phyloP scores from a whole-genome alignment of 2,329 filamentous ascomycete species.

The Penicillium sp. region DNA sequence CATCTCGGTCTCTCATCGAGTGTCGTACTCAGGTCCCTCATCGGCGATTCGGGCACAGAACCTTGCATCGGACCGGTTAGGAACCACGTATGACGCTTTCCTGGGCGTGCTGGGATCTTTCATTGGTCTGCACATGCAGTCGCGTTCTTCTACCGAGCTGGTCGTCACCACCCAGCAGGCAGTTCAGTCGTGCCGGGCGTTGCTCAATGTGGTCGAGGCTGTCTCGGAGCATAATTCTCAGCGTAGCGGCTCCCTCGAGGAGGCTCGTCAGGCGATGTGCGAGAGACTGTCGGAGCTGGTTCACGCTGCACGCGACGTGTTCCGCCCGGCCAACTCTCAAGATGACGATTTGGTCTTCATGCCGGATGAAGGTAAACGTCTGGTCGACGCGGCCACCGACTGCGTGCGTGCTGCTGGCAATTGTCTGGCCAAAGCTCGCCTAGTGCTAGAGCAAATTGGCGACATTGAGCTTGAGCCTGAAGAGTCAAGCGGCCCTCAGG shows the following conservation, averaged over 20 bases:
- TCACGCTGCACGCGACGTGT: slow-evolving; percentile 70
- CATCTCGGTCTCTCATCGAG: slow-evolving; percentile 59
- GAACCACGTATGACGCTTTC: slow-evolving; percentile 76
- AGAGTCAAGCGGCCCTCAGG: slow-evolving; percentile 26
- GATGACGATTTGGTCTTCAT: slow-evolving; percentile 71
- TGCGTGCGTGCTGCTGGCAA: slow-evolving; percentile 89
- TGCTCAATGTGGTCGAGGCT: slow-evolving; percentile 73
- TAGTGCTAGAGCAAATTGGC: slow-evolving; percentile 78
- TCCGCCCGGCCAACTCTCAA: slow-evolving; percentile 61
- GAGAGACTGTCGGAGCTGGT: slow-evolving; percentile 74
- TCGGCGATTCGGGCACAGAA: slow-evolving; percentile 59
- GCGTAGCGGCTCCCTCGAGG: slow-evolving; percentile 59
- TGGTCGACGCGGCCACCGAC: slow-evolving; percentile 72
- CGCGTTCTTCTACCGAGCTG: slow-evolving; percentile 80
- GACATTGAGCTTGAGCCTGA: slow-evolving; percentile 75
- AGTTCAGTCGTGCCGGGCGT: slow-evolving; percentile 69
- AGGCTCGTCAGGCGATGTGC: slow-evolving; percentile 70
- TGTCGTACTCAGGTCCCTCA: slow-evolving; percentile 67
- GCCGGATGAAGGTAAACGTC: slow-evolving; percentile 67
- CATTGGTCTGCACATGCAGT: slow-evolving; percentile 87
- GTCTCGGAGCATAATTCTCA: slow-evolving; percentile 72
- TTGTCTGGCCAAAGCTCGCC: slow-evolving; percentile 79
- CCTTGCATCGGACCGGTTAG: slow-evolving; percentile 77
- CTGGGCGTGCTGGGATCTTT: slow-evolving; percentile 88
- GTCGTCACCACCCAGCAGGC: slow-evolving; percentile 77